A percentile compares a stretch with the other conserved stretches of the same genome.
Evolutionary conservation across 1,284 basidiomycete species (phyloP).

Genomic region (Tilletia walkeri): DNA sequence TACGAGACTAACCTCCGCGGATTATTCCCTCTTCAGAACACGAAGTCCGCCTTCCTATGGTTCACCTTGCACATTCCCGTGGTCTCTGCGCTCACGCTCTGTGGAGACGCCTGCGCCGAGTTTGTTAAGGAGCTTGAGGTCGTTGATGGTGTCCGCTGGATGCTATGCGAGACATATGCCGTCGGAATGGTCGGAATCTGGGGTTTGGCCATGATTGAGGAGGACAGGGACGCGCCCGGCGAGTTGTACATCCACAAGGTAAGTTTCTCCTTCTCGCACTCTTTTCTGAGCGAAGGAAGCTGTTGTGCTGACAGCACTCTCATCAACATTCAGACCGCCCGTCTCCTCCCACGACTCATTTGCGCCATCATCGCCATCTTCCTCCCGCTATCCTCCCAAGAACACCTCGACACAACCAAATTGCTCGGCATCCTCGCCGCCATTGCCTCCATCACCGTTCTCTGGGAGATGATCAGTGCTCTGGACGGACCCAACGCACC

Average conservation of each 20-base stretch:
- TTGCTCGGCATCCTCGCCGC: slow-evolving; percentile 35
- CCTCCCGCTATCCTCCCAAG: slow-evolving; percentile 36
- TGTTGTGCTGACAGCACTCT: background rate
- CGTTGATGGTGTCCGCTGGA: slow-evolving; percentile 37
- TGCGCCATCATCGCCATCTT: slow-evolving; percentile 35
- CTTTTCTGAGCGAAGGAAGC: background rate
- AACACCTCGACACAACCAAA: slow-evolving; percentile 22
- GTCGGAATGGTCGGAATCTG: slow-evolving; percentile 37
- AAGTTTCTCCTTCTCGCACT: background rate
- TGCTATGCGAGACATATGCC: slow-evolving; percentile 35
- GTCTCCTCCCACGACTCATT: slow-evolving; percentile 34
- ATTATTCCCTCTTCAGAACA: background rate
- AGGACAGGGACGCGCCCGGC: slow-evolving; percentile 34
- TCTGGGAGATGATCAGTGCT: slow-evolving; percentile 38
- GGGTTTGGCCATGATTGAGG: slow-evolving; percentile 35
- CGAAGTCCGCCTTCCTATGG: slow-evolving; percentile 24
- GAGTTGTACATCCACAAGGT: slow-evolving; percentile 36
- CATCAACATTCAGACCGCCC: slow-evolving; percentile 15
- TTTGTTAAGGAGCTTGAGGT: slow-evolving; percentile 37
- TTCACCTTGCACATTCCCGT: slow-evolving; percentile 40
- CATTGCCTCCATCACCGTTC: slow-evolving; percentile 24
- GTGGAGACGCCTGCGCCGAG: slow-evolving; percentile 41
- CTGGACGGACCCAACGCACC: slow-evolving; percentile 43
- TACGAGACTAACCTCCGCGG: background rate
- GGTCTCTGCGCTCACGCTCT: slow-evolving; percentile 40